These are phyloP conservation scores for Magnusiomyces tetraspermus DNA, from an alignment of 1,139 yeast species.

Conservation along the genomic window DNA sequence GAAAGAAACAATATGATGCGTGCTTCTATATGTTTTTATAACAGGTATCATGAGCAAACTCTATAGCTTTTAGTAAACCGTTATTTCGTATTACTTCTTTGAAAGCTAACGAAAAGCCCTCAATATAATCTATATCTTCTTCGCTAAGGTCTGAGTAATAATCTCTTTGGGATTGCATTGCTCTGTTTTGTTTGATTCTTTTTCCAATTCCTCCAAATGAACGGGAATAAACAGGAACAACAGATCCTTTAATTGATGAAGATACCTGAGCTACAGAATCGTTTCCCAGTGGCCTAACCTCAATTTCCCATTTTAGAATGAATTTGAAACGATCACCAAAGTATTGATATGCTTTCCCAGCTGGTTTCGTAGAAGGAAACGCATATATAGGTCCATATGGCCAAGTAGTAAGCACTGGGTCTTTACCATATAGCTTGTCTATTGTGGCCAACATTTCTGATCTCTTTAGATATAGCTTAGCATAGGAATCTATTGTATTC, in stretches of 20 bases:
- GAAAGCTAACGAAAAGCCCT: not conserved
- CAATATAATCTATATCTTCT: not conserved
- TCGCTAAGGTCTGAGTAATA: too few relatives aligned
- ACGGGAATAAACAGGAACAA: not conserved
- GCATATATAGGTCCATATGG: not conserved
- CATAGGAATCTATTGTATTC: not conserved
- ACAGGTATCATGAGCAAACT: not conserved
- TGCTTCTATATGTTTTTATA: too few relatives aligned
- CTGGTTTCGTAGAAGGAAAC: not conserved
- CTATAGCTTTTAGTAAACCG: slow-evolving; percentile 1
- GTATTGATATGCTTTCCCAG: not conserved
- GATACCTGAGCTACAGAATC: not conserved
- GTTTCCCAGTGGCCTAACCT: not conserved
- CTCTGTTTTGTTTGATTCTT: too few relatives aligned
- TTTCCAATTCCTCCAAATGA: too few relatives aligned
- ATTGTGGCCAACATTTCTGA: not conserved
- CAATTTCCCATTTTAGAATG: not conserved
- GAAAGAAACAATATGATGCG: not conserved
- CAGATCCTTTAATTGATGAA: not conserved
- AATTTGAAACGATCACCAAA: not conserved
- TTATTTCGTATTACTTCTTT: not conserved
- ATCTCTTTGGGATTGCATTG: too few relatives aligned
- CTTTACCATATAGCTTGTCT: not conserved
- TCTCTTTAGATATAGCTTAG: not conserved
- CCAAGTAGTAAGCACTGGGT: not conserved